These are phyloP conservation scores for Paecilomyces fulvus DNA, from an alignment of 2,329 filamentous ascomycete genomes.

Conservation along the genomic window DNA sequence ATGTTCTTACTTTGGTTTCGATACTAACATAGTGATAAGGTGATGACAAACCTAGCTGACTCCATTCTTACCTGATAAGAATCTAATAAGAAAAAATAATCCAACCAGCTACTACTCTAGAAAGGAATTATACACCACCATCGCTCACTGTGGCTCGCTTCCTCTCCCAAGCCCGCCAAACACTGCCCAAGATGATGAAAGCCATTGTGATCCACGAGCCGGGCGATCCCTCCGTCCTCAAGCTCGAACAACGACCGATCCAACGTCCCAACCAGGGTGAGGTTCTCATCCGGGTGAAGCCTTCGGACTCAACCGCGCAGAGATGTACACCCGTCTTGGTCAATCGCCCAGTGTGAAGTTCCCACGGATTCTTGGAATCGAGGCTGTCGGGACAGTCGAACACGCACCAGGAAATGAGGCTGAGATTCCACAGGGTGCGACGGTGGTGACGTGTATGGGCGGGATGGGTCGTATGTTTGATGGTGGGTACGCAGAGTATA, in stretches of 20 bases:
- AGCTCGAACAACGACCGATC: constrained; percentile 29
- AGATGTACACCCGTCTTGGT: constrained; percentile 41
- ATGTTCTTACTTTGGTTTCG: neutral
- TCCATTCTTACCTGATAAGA: neutral
- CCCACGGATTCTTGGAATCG: constrained; percentile 41
- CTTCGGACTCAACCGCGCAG: constrained; percentile 41
- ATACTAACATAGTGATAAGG: neutral
- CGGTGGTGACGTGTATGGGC: constrained; percentile 43
- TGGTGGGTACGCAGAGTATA: constrained; percentile 45
- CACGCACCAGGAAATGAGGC: constrained; percentile 17
- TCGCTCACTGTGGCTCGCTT: neutral
- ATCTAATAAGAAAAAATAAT: neutral
- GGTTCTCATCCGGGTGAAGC: constrained; percentile 36
- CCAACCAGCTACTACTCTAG: neutral
- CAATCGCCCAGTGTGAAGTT: constrained; percentile 33
- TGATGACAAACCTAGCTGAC: neutral
- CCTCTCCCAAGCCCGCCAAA: neutral
- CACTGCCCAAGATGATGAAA: constrained; percentile 29
- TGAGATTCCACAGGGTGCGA: constrained; percentile 30
- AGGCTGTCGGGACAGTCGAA: constrained; percentile 37
- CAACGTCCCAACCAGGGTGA: constrained; percentile 30
- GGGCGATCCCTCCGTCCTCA: constrained; percentile 33
- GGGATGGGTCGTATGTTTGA: constrained; percentile 41
- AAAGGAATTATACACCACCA: neutral
- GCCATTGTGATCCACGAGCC: constrained; percentile 34